Evolutionary conservation across 805 yeast genomes (phyloP), one percentile per base, ranked within the genome.

Genomic region (Ogataea allantospora): DNA sequence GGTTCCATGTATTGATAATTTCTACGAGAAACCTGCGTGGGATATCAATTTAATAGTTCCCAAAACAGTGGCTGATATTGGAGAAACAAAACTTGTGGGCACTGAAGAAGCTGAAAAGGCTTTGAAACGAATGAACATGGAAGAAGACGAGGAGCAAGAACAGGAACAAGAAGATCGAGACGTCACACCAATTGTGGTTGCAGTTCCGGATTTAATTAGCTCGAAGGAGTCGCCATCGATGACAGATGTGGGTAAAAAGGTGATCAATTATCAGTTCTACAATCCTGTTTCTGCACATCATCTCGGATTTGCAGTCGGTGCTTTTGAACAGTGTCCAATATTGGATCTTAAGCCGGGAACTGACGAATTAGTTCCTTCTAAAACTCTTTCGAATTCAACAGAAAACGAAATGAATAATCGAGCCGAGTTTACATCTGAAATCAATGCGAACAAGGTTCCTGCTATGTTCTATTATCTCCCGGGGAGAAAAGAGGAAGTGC

Each of bases 261-360:
- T 81, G 1, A 85, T 83, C 1, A 70, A 83, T 2, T 89, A 88
- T 77, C 33, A 70, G 78, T 14, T 91, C 80, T 81, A 80, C 54
- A 85, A 81, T 38, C 96, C 98, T 1, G 83, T 88, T 1, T 82
- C 95, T 24, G 87, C 99, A 1, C 97, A 89, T 50, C 97, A 91
- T 60, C 70, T 93, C 14, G 98, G 98, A 0, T 93, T 95, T 81
- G 89, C 95, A 0, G 76, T 88, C 4, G 99, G 98, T 0, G 82
- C 95, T 2, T 93, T 91, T 58, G 80, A 80, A 27, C 75, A 75
- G 37, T 65, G 78, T 2, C 75, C 78, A 0, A 51, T 88, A 20
- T 59, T 78, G 6, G 75, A 71, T 29, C 51, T 63, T 19, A 65
- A 72, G 18, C 48, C 57, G 4, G 61, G 55, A 2, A 30, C 55